A percentile compares a stretch with the other conserved stretches of the same genome.
phyloP scores from a whole-genome alignment of 768 basidiomycete genomes.

The Kwoniella dendrophila region DNA sequence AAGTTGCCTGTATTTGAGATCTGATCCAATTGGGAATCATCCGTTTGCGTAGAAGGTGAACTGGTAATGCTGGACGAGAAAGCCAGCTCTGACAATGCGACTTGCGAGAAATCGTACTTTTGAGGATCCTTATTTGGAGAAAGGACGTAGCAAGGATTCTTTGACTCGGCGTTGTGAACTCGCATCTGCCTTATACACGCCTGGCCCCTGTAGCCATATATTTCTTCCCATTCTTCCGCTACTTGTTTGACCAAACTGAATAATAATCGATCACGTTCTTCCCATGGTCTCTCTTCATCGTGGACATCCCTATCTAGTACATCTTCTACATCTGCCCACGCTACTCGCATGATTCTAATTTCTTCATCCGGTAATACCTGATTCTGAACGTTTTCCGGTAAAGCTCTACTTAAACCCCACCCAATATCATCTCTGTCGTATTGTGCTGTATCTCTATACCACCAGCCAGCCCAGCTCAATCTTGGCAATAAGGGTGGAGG shows the following conservation, averaged over 20 bases:
- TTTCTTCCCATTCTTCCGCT: constrained; percentile 41
- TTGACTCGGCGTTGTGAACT: not conserved
- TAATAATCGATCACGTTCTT: constrained; percentile 31
- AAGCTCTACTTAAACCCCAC: constrained; percentile 19
- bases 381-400: constrained; percentile 2
- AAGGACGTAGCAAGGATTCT: constrained; percentile 29
- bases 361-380: constrained; percentile 22
- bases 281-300: constrained; percentile 19
- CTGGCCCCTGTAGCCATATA: constrained; percentile 9
- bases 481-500: constrained; percentile 50
- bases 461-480: constrained; percentile 41
- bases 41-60: not conserved
- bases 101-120: not conserved
- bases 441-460: constrained; percentile 35
- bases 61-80: not conserved
- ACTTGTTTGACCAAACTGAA: constrained; percentile 25
- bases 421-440: constrained; percentile 10
- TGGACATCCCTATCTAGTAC: constrained; percentile 36
- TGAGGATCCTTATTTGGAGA: constrained; percentile 8
- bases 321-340: constrained; percentile 47
- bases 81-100: constrained; percentile 5
- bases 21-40: not conserved
- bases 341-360: constrained; percentile 34
- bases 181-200: constrained; percentile 27
- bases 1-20: constrained; percentile 20